Evolutionary conservation across 2,329 filamentous ascomycete genomes (phyloP).

Genomic region (Stemphylium beticola): DNA sequence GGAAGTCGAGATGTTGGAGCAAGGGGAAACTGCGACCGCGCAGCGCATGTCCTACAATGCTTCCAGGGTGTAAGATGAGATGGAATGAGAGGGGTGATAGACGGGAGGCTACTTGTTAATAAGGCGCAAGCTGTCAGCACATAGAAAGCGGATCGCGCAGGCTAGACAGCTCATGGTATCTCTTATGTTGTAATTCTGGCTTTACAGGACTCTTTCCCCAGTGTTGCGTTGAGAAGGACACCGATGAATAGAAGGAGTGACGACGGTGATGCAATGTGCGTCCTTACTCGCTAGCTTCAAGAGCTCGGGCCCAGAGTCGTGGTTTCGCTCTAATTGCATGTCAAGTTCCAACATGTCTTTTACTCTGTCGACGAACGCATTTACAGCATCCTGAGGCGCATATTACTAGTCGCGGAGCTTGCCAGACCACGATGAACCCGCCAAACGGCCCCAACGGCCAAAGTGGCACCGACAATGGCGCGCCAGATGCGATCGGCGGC

Average conservation of each 20-base stretch:
- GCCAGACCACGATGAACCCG: slow-evolving; percentile 26
- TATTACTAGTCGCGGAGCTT: slow-evolving; percentile 20
- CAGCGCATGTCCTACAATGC: neutral
- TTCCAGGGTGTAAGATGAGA: neutral
- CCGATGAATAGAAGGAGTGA: neutral
- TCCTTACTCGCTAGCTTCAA: slow-evolving; percentile 8
- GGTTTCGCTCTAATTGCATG: slow-evolving; percentile 2
- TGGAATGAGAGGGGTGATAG: neutral
- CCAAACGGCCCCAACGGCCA: slow-evolving; percentile 12
- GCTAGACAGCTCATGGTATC: too few relatives aligned
- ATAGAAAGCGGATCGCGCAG: too few relatives aligned
- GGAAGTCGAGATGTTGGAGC: slow-evolving; percentile 13
- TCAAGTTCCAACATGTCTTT: neutral
- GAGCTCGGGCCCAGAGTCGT: slow-evolving; percentile 7
- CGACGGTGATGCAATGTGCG: slow-evolving; percentile 2
- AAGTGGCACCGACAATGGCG: slow-evolving; percentile 25
- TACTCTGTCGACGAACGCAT: slow-evolving; percentile 1
- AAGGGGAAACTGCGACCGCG: neutral
- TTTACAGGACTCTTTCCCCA: too few relatives aligned
- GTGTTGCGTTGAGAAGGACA: neutral
- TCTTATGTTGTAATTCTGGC: neutral
- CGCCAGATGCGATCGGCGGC: slow-evolving; percentile 21
- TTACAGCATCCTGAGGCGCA: slow-evolving; percentile 6
- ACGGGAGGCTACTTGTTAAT: neutral
- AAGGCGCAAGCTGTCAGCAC: neutral